These are phyloP conservation scores for Rehmannia glutinosa DNA, from an alignment of 257 asterid genomes.

Conservation along the genomic window DNA sequence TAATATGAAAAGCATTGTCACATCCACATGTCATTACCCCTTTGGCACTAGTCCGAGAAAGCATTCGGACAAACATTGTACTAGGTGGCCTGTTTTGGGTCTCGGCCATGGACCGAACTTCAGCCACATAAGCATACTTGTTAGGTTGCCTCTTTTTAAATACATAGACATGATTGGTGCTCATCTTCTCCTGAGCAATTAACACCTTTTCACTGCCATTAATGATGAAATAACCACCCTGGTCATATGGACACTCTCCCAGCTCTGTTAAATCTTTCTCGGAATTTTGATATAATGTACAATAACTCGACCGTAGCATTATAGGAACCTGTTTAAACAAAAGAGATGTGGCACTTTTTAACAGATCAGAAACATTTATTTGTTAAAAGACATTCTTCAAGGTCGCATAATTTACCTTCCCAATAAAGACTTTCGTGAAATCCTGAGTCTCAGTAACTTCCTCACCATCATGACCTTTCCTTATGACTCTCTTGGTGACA, in stretches of 20 bases:
- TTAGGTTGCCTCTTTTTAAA: conserved; percentile 98
- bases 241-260: conserved; percentile 97
- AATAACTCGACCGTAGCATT: conserved; percentile 95
- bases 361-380: neutral
- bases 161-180: conserved; percentile 96
- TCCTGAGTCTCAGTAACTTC: conserved; percentile 98
- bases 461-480: conserved; percentile 97
- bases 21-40: conserved; percentile 57
- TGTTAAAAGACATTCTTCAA: neutral
- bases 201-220: conserved; percentile 98
- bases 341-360: conserved; percentile 3
- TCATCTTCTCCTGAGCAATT: conserved; percentile 99
- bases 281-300: conserved; percentile 86
- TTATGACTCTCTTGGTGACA: conserved; percentile 78
- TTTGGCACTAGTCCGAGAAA: conserved; percentile 93
- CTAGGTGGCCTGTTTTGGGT: conserved; percentile 95
- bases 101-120: conserved; percentile 98
- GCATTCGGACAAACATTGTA: conserved; percentile 97
- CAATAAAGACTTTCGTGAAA: conserved; percentile 91
- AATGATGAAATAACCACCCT: conserved; percentile 94
- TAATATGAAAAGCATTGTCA: neutral
- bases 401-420: conserved; percentile 58
- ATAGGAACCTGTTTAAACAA: conserved; percentile 67
- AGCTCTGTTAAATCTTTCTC: conserved; percentile 98
- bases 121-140: conserved; percentile 93